Base-by-base conservation (phyloP, 805 yeast species). In the Saturnispora mendoncae region DNA sequence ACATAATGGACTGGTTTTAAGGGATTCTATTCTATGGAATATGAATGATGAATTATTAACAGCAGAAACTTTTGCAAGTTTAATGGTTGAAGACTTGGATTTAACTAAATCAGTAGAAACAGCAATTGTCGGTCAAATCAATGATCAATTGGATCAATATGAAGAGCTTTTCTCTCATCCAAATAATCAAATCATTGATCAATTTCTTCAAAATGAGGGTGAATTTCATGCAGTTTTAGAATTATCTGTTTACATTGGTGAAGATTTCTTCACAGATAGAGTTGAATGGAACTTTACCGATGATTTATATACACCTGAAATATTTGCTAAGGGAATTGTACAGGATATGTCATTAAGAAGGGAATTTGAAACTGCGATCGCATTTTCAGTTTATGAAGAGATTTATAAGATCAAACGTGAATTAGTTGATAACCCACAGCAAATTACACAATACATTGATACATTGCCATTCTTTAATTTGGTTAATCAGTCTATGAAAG, bases 311-410 rank as follows among this genome's bases (percentile, higher is more conserved):
- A 74, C 86, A 1, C 97, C 98, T 0, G 95, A 87, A 57, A 64
- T 64, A 40, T 92, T 92, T 66, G 95, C 97, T 0, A 72, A 69
- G 44, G 71, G 73, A 6, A 86, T 90, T 3, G 96, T 85, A 4
- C 70, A 76, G 30, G 98, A 92, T 53, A 58, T 92, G 60, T 96
- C 96, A 0, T 63, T 92, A 25, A 66, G 80, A 2, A 72, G 85
- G 35, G 98, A 92, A 58, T 92, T 90, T 55, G 73, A 77, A 46
- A 90, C 94, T 0, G 94, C 96, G 0, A 84, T 92, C 42, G 76
- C 96, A 0, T 88, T 84, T 52, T 75, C 95, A 1, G 64, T 92
- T 32, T 85, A 90, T 58, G 97, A 92, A 55, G 72, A 80, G 28
- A 67, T 87, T 13, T 62, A 83, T 43, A 72, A 84, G 46, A 67